Base-by-base conservation (phyloP, 129 eudicot species). In the Flaveria robusta region DNA sequence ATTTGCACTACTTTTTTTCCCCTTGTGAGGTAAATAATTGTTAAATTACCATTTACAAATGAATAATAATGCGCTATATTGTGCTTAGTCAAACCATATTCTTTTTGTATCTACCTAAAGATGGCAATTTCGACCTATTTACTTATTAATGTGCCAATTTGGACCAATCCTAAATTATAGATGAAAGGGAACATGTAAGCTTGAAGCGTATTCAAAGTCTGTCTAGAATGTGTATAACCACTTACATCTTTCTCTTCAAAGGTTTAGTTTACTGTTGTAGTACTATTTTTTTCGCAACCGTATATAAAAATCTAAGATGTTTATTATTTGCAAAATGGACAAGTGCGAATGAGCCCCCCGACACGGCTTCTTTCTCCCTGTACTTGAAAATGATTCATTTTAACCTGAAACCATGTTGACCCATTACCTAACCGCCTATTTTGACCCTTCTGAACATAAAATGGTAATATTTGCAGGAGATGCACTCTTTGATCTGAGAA, bases 401-500 rank as follows among this genome's bases (percentile, higher is more conserved):
- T 13, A 50, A 59, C 68, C 31, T 19, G 70, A 43, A 11, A 16
- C 2, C 1, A 19, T 60, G 51, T 63, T 71, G 43, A 56, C 64
- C 2, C 31, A 14, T 56, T 22, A 22, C 64, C 39, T 26, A 60
- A 24, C 22, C 23, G 22, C 20, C 58, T 51, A 65, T 65, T 65
- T 65, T 65, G 18, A 60, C 66, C 1, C 37, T 26, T 24, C 24
- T 14, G 64, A 63, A 39, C 70, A 34, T 20, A 13, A 67, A 43
- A 45, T 42, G 46, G 65, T 72, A 45, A 20, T 67, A 31, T 79
- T 86, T 88, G 74, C 88, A 95, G 99, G 94, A 75, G 92, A 87
- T 49, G 95, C 96, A n/a, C 92, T 95, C 13, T 77, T 31, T 83
- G 86, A 90, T 45, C 82, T 95, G 86, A 89, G 81, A 85, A 52